These are phyloP conservation scores for Ophiostoma piceae DNA, from an alignment of 2,329 filamentous ascomycete genomes.

Conservation along the genomic window DNA sequence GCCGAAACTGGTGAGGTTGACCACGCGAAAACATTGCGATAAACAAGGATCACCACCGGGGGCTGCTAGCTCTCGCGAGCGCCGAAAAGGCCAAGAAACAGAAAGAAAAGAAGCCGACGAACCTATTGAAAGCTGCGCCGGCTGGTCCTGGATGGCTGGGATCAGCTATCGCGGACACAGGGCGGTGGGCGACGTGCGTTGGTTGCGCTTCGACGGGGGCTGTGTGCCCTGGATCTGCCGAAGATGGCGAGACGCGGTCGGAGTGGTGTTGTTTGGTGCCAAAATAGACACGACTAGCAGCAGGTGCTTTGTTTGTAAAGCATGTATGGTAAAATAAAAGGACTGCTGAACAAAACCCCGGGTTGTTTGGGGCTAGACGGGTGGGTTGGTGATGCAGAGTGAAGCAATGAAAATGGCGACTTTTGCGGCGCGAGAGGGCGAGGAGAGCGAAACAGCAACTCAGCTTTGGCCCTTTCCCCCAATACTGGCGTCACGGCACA, in stretches of 20 bases:
- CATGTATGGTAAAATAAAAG: not conserved
- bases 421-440: constrained; percentile 25
- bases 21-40: constrained; percentile 7
- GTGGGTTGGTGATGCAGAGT: not conserved
- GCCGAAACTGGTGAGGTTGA: not conserved
- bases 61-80: not conserved
- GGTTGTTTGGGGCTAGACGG: not conserved
- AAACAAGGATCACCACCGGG: not conserved
- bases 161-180: not conserved
- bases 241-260: constrained; percentile 12
- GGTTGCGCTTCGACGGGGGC: not conserved
- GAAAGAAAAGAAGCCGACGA: not conserved
- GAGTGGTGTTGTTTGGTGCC: not conserved
- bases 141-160: not conserved
- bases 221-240: constrained; percentile 1
- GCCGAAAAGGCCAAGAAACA: not conserved
- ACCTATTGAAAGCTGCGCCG: not conserved
- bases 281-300: not conserved
- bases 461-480: constrained; percentile 18
- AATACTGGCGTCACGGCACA: constrained; percentile 26
- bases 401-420: constrained; percentile 20
- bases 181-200: not conserved
- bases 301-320: not conserved
- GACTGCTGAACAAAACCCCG: not conserved
- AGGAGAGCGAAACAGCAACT: constrained; percentile 18